Percentiles rank a stretch among this genome's conserved stretches.
Conservation (phyloP, 331 rosid species). For the Dryas integrifolia region DNA sequence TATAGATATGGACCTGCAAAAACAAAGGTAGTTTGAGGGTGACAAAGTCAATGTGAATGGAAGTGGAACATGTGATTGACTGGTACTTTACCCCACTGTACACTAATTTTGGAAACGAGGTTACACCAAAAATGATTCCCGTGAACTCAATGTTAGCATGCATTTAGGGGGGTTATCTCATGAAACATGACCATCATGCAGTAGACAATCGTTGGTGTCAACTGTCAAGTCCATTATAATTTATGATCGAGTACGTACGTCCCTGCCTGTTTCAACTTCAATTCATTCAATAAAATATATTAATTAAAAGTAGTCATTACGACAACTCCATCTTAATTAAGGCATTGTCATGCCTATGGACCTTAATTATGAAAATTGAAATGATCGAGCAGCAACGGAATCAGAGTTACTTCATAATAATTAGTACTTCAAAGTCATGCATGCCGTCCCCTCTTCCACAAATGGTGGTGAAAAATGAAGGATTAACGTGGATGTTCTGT, state of each 20-base stretch:
- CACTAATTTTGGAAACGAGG: conserved; percentile 16
- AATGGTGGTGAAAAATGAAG: no score
- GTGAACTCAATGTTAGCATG: neutral
- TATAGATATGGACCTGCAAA: neutral
- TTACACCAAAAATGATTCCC: conserved; percentile 4
- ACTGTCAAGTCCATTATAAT: neutral
- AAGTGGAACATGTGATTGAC: conserved; percentile 15
- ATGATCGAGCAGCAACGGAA: neutral
- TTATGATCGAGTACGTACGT: no score
- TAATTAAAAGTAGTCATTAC: neutral
- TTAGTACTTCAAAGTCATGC: neutral
- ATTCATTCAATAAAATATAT: no score
- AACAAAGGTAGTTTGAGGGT: neutral
- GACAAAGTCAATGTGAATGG: conserved; percentile 2
- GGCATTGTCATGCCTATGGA: neutral
- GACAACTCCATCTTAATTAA: neutral
- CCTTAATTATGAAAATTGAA: neutral
- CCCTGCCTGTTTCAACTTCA: no score
- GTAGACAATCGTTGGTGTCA: neutral
- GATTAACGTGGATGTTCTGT: no score
- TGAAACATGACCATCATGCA: neutral
- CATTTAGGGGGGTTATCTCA: neutral
- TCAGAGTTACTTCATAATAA: neutral
- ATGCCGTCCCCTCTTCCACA: no score
- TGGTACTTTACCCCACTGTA: conserved; percentile 1